These are phyloP conservation scores for Quercus ilex DNA, from an alignment of 306 rosid species.

Conservation along the genomic window DNA sequence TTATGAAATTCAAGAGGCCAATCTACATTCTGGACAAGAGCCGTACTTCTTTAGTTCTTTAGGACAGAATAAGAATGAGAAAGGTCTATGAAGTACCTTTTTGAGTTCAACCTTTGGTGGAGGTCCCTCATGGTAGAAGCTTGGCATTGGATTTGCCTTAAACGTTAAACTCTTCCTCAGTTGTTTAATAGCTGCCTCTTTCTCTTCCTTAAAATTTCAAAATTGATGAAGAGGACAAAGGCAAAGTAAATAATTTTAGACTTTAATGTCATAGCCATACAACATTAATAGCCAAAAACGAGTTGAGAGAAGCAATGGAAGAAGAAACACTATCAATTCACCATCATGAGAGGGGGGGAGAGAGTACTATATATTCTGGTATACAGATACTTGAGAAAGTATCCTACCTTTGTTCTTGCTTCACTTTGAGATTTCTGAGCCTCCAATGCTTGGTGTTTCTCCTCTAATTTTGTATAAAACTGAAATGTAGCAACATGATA, in stretches of 20 bases:
- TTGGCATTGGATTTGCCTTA: slow-evolving; percentile 97
- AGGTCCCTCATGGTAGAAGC: slow-evolving; percentile 95
- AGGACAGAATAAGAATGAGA: slow-evolving; percentile 16
- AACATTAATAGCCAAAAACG: background rate
- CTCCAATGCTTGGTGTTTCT: slow-evolving; percentile 82
- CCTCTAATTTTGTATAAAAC: slow-evolving; percentile 87
- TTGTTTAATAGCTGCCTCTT: slow-evolving; percentile 75
- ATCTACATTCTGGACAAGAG: background rate
- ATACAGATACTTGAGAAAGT: slow-evolving; percentile 20
- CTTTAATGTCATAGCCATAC: background rate
- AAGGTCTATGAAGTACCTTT: slow-evolving; percentile 51
- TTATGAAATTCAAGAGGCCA: background rate
- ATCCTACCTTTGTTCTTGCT: slow-evolving; percentile 81
- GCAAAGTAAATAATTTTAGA: slow-evolving; percentile 11
- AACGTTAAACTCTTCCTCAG: slow-evolving; percentile 87
- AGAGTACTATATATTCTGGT: slow-evolving; percentile 3
- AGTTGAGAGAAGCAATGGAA: slow-evolving; percentile 19
- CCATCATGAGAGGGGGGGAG: background rate
- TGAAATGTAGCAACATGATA: slow-evolving; percentile 25
- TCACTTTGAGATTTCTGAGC: slow-evolving; percentile 87
- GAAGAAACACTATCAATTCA: slow-evolving; percentile 9
- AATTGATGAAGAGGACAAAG: slow-evolving; percentile 22
- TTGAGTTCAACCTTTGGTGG: slow-evolving; percentile 91
- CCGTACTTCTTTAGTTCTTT: background rate
- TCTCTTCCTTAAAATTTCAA: slow-evolving; percentile 72